Evolutionary conservation across 345 rosid species (phyloP), one percentile per base, ranked within the genome.

Genomic region (Pistacia vera): DNA sequence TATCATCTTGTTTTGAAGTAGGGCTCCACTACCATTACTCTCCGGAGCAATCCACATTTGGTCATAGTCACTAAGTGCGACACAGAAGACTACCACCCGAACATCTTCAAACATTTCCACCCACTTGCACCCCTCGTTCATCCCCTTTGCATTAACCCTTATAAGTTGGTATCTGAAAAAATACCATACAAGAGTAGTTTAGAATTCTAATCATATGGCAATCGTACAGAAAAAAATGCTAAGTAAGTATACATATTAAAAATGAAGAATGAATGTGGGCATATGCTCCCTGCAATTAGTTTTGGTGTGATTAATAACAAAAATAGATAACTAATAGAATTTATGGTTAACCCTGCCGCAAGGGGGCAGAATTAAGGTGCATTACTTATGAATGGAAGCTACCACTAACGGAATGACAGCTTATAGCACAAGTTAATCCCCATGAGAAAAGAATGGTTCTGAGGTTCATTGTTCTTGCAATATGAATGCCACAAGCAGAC

Each of bases 101-200:
- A 91, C 99, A 3, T 97, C 99, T 89, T 97, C 99, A 35, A 97
- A 94, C 98, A 97, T 97, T 74, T 94, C 98, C 1, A 97, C 94
- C 99, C 99, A 97, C 81, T 97, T 97, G 87, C 98, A 97, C 35
- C 98, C 98, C 72, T 94, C 97, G 41, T 88, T 92, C 97, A 94
- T 89, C 56, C 97, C 97, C 76, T 89, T 94, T 0, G 98, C 97
- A 54, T 91, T 94, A 56, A 97, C 91, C n/a, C 98, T 83, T 57
- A 97, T 94, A 20, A 97, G 91, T 75, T 97, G 97, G 77, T 94
- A 97, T 81, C 99, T 95, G 87, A 28, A 71, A 73, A 64, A 64
- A 65, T 30, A 68, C 48, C 10, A 14, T 30, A 33, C 16, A 66
- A 16, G 36, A 63, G 49, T 59, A 11, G 67, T 65, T 74, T 11